Evolutionary conservation across 805 yeast species (phyloP).

Genomic region (Candida silvicultrix): DNA sequence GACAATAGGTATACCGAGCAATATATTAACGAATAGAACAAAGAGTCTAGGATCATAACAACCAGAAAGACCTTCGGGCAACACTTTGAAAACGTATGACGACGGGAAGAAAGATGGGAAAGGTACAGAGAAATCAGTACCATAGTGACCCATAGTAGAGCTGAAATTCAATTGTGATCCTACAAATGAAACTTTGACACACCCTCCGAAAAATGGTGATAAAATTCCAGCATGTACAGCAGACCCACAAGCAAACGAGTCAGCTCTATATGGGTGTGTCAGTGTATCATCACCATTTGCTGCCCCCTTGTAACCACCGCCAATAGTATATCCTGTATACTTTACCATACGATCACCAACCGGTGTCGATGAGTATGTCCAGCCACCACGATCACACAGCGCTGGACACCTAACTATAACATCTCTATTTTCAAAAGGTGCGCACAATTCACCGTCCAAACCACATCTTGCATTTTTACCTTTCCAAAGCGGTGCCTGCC

Average conservation of each 20-base stretch:
- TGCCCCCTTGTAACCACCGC: slow-evolving; percentile 51
- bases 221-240: slow-evolving; percentile 82
- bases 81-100: slow-evolving; percentile 55
- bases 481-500: slow-evolving; percentile 49
- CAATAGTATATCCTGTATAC: slow-evolving; percentile 67
- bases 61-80: slow-evolving; percentile 34
- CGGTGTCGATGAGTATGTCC: slow-evolving; percentile 68
- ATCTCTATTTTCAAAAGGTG: slow-evolving; percentile 35
- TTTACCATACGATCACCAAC: slow-evolving; percentile 66
- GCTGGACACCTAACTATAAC: slow-evolving; percentile 80
- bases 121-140: slow-evolving; percentile 41
- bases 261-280: slow-evolving; percentile 73
- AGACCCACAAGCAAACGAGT: slow-evolving; percentile 85
- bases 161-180: slow-evolving; percentile 49
- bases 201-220: slow-evolving; percentile 73
- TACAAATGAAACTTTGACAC: slow-evolving; percentile 53
- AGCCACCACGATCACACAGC: slow-evolving; percentile 70
- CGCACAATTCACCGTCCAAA: slow-evolving; percentile 55
- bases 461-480: slow-evolving; percentile 81
- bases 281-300: slow-evolving; percentile 21
- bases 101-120: slow-evolving; percentile 73
- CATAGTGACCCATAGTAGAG: slow-evolving; percentile 41
- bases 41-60: slow-evolving; percentile 66
- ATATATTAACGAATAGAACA: slow-evolving; percentile 50
- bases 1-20: slow-evolving; percentile 58